Conservation (phyloP, 495 filamentous ascomycete species). For the Chaetomium tenue region DNA sequence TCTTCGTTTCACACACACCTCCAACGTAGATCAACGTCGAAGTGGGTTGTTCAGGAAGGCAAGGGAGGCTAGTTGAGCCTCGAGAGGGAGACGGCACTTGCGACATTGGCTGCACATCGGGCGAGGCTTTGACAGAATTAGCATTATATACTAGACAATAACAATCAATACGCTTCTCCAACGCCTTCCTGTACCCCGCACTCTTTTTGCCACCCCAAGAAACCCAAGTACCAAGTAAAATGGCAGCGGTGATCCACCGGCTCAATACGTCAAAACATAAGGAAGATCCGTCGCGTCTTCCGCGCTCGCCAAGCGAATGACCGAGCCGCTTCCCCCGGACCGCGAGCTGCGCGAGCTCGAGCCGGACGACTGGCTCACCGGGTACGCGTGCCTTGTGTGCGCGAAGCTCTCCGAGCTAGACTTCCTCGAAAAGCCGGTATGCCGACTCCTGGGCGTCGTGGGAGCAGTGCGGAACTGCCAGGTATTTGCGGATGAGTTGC, state of each 20-base stretch:
- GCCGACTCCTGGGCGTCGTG: slow-evolving; percentile 49
- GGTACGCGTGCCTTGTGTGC: slow-evolving; percentile 44
- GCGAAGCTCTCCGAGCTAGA: slow-evolving; percentile 46
- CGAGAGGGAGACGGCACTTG: background rate
- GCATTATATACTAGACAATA: slow-evolving; percentile 2
- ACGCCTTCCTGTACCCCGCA: background rate
- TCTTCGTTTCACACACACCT: background rate
- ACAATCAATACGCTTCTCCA: background rate
- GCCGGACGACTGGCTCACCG: slow-evolving; percentile 40
- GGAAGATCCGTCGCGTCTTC: slow-evolving; percentile 41
- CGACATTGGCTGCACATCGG: background rate
- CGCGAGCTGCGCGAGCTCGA: slow-evolving; percentile 27
- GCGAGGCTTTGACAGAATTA: background rate
- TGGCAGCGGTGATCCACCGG: slow-evolving; percentile 9
- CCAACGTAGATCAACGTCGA: background rate
- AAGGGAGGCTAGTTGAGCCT: background rate
- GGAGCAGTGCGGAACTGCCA: slow-evolving; percentile 52
- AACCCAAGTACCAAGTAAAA: no score
- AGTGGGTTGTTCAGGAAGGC: background rate
- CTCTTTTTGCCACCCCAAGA: no score
- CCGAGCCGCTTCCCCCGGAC: slow-evolving; percentile 31
- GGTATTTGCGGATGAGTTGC: slow-evolving; percentile 41
- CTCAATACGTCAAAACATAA: slow-evolving; percentile 41
- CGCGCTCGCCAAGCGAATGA: slow-evolving; percentile 43
- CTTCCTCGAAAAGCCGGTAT: slow-evolving; percentile 32